phyloP scores from a whole-genome alignment of 805 yeast genomes.

The Soucietia sequanensis region DNA sequence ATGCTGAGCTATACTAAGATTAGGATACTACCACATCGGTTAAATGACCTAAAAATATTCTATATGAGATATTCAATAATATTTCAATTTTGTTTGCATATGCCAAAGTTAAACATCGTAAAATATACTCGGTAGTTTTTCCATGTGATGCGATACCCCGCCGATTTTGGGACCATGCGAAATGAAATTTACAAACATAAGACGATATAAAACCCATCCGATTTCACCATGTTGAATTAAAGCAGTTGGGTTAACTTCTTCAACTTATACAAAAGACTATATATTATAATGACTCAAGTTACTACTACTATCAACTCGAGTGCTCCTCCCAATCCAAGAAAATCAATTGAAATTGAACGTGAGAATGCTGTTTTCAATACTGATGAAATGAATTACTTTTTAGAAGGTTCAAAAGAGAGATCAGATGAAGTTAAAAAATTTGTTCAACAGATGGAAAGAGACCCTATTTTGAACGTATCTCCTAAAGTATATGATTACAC shows the following conservation, averaged over 20 bases:
- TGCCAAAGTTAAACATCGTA: not conserved
- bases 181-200: not conserved
- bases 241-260: too few species aligned
- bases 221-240: too few species aligned
- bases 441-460: conserved; percentile 32
- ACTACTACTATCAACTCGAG: conserved; percentile 15
- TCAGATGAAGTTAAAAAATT: conserved; percentile 23
- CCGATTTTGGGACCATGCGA: not conserved
- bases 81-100: too few species aligned
- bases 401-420: conserved; percentile 22
- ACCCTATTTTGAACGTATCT: conserved; percentile 28
- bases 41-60: too few species aligned
- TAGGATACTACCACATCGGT: too few species aligned
- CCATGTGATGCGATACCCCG: conserved; percentile 1
- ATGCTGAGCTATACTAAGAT: too few species aligned
- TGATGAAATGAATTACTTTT: conserved; percentile 21
- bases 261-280: not conserved
- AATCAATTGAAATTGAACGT: conserved; percentile 18
- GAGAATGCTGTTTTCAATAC: conserved; percentile 16
- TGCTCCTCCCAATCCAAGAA: conserved; percentile 21
- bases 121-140: too few species aligned
- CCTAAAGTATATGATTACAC: conserved; percentile 27
- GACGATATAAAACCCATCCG: not conserved
- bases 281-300: conserved; percentile 2
- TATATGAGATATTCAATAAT: too few species aligned